A percentile compares a stretch with the other conserved stretches of the same genome.
Evolutionary conservation across 73 alveolate genomes (phyloP).

Genomic region (Paramecium biaurelia): DNA sequence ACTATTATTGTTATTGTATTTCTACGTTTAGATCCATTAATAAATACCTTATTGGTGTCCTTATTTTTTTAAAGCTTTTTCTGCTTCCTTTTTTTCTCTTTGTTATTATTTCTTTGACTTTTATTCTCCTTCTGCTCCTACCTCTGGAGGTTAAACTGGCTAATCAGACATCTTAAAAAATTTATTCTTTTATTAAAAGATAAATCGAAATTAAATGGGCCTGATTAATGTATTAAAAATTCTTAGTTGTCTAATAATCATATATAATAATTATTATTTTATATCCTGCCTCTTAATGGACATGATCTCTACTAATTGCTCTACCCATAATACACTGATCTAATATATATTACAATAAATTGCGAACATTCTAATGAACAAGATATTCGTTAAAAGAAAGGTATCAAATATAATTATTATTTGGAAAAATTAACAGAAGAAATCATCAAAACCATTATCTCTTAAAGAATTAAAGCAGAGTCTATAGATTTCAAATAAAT

Average conservation of each 20-base stretch:
- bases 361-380: too few species aligned
- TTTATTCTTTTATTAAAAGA: neutral
- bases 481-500: too few species aligned
- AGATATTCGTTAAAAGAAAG: too few species aligned
- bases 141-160: neutral
- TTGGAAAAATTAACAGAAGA: too few species aligned
- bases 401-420: too few species aligned
- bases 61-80: neutral
- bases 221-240: neutral
- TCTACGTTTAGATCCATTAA: neutral
- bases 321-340: conserved; percentile 64
- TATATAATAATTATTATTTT: neutral
- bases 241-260: neutral
- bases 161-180: neutral
- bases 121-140: neutral
- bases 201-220: neutral
- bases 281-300: neutral
- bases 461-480: too few species aligned
- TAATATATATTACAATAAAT: neutral
- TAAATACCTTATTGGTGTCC: neutral
- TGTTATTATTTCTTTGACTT: conserved; percentile 27
- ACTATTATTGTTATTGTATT: neutral
- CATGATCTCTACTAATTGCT: conserved; percentile 72
- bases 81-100: neutral
- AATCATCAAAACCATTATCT: too few species aligned